Evolutionary conservation across 176 grass and related monocot species (phyloP).

Genomic region (Luzula sylvatica): DNA sequence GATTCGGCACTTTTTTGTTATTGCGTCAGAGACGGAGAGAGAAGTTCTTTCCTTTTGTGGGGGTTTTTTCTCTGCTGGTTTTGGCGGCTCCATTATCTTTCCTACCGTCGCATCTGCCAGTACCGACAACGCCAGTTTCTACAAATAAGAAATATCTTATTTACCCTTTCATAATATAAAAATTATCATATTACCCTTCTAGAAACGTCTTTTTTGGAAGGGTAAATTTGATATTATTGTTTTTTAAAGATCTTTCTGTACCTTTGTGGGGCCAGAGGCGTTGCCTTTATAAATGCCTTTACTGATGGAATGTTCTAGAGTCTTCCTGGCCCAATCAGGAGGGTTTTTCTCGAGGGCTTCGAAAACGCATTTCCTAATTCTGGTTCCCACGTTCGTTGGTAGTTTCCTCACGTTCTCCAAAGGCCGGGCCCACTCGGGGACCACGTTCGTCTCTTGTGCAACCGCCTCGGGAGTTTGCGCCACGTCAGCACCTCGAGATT

Average conservation of each 20-base stretch:
- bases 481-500: constrained; percentile 25
- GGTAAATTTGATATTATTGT: no score
- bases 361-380: constrained; percentile 97
- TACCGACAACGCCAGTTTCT: constrained; percentile 91
- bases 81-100: constrained; percentile 9
- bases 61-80: constrained; percentile 21
- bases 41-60: constrained; percentile 23
- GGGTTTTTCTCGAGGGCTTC: constrained; percentile 72
- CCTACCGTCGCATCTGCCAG: constrained; percentile 53
- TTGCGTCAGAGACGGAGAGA: constrained; percentile 67
- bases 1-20: constrained; percentile 83
- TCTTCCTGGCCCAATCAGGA: constrained; percentile 89
- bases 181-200: no score
- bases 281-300: constrained; percentile 97
- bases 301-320: constrained; percentile 94
- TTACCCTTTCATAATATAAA: no score
- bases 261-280: constrained; percentile 96
- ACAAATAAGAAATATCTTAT: background rate
- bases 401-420: constrained; percentile 90
- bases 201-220: no score
- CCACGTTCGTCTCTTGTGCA: constrained; percentile 32
- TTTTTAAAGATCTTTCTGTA: constrained; percentile 1
- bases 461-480: constrained; percentile 25
- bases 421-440: constrained; percentile 88
- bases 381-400: constrained; percentile 97